phyloP scores from a whole-genome alignment of 306 rosid species.

The Begonia peltatifolia region DNA sequence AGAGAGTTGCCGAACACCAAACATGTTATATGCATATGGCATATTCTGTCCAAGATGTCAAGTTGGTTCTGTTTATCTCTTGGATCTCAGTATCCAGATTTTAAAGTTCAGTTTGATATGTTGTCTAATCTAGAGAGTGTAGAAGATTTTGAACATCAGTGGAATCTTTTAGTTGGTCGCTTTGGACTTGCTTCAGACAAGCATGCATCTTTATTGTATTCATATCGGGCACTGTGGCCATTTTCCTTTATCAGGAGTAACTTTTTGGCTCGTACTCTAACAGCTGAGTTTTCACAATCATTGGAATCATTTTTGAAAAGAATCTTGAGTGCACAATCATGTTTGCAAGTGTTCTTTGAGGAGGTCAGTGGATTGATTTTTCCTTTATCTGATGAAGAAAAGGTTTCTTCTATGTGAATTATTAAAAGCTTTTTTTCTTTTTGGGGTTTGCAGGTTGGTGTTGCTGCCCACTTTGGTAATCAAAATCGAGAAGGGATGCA shows the following conservation, averaged over 20 bases:
- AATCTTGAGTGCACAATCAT: constrained; percentile 26
- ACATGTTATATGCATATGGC: constrained; percentile 41
- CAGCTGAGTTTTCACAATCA: constrained; percentile 34
- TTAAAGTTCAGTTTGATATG: constrained; percentile 43
- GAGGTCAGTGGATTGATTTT: constrained; percentile 21
- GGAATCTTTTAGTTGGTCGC: constrained; percentile 37
- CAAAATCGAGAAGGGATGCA: constrained; percentile 23
- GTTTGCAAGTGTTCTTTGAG: constrained; percentile 41
- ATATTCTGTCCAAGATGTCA: constrained; percentile 41
- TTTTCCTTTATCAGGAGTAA: constrained; percentile 27
- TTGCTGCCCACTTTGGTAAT: constrained; percentile 19
- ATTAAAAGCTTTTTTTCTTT: constrained; percentile 1
- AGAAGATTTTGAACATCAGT: constrained; percentile 49
- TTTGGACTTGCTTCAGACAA: constrained; percentile 46
- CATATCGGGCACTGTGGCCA: constrained; percentile 35
- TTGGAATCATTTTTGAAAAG: constrained; percentile 32
- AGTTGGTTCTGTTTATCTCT: constrained; percentile 46
- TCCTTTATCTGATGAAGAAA: background rate
- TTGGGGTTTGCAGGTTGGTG: constrained; percentile 23
- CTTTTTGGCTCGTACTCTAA: constrained; percentile 43
- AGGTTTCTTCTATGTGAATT: background rate
- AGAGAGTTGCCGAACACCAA: constrained; percentile 40
- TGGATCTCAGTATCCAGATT: constrained; percentile 31
- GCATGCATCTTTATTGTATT: constrained; percentile 34
- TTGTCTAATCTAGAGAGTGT: constrained; percentile 41